Conservation (phyloP, 768 basidiomycete species). For the Goffeauzyma gilvescens region DNA sequence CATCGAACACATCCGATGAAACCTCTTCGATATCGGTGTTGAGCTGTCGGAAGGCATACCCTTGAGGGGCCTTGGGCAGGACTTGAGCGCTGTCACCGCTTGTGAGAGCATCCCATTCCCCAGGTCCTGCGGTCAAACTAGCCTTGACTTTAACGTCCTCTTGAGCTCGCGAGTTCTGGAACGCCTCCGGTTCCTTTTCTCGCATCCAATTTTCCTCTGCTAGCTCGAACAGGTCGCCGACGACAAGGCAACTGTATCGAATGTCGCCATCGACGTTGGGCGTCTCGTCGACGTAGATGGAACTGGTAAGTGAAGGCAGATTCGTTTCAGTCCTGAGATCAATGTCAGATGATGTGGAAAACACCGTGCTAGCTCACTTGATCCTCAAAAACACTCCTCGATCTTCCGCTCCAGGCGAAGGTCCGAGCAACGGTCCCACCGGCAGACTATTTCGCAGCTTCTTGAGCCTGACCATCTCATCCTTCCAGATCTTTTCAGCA, state of each 20-base stretch:
- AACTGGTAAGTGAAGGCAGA: constrained; percentile 1
- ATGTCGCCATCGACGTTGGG: constrained; percentile 1
- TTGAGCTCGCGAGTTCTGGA: too few relatives aligned
- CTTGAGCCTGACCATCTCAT: constrained; percentile 56
- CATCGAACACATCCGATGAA: constrained; percentile 22
- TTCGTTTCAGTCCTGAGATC: not conserved
- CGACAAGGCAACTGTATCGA: constrained; percentile 16
- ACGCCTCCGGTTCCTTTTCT: not conserved
- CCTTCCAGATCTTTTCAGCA: constrained; percentile 67
- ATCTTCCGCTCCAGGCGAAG: constrained; percentile 13
- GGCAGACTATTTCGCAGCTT: constrained; percentile 15
- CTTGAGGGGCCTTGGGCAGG: constrained; percentile 10
- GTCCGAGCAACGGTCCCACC: constrained; percentile 6
- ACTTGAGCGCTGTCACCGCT: not conserved
- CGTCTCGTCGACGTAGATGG: constrained; percentile 11
- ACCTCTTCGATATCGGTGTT: constrained; percentile 19
- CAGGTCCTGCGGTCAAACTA: not conserved
- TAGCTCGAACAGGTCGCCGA: constrained; percentile 24
- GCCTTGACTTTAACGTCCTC: not conserved
- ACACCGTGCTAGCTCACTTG: constrained; percentile 12
- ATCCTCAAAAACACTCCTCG: constrained; percentile 19
- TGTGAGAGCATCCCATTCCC: not conserved
- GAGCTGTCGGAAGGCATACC: constrained; percentile 16
- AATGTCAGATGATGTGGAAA: not conserved
- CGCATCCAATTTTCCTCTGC: constrained; percentile 2